phyloP scores from a whole-genome alignment of 352 stramenopile species.

The Phytopythium boreale region DNA sequence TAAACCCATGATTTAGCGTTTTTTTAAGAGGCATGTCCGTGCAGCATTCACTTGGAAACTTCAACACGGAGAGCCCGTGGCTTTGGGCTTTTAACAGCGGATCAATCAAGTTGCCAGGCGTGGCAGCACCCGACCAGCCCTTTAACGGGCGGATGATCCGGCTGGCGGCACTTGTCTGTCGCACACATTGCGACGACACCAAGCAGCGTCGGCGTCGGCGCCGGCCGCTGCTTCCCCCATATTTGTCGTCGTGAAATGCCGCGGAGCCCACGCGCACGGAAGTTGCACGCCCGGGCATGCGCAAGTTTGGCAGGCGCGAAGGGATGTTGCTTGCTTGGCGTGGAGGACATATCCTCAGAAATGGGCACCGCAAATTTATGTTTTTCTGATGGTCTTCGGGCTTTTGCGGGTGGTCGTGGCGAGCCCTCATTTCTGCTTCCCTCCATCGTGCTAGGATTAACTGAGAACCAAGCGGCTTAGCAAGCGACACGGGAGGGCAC shows the following conservation, averaged over 20 bases:
- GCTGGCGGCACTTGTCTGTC: neutral
- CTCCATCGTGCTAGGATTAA: neutral
- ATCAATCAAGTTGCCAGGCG: neutral
- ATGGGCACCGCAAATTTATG: too few relatives aligned
- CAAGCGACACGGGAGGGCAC: neutral
- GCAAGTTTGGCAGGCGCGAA: neutral
- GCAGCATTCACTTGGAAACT: neutral
- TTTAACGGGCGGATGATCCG: neutral
- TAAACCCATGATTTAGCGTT: neutral
- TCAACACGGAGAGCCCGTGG: neutral
- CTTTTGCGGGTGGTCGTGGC: neutral
- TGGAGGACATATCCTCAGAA: neutral
- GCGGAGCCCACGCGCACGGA: neutral
- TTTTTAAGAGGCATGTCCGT: neutral
- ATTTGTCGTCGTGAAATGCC: neutral
- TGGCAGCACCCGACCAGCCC: neutral
- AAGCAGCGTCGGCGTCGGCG: neutral
- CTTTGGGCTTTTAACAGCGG: neutral
- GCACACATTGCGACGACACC: neutral
- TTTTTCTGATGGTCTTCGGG: neutral
- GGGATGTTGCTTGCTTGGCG: neutral
- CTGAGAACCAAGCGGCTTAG: neutral
- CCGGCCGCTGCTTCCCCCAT: neutral
- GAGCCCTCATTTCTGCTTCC: neutral
- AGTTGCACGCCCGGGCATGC: neutral